Evolutionary conservation across 2,329 filamentous ascomycete genomes (phyloP).

Genomic region (Colletotrichum cordylinicola): DNA sequence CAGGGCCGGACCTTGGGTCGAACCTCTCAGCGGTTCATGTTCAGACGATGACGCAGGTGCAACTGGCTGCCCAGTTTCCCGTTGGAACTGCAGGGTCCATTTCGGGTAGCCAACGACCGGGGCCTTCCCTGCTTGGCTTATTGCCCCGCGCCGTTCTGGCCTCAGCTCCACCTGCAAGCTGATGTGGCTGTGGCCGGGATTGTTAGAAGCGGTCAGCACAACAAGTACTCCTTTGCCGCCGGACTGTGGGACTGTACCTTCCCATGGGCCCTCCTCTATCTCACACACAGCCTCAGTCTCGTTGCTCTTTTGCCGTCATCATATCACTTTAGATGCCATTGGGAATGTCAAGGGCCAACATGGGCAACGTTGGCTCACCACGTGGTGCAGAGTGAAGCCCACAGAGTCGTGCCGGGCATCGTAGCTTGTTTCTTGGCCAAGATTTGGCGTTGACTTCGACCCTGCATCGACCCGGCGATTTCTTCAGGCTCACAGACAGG

Average conservation of each 20-base stretch:
- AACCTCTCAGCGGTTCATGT: conserved; percentile 1
- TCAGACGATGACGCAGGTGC: conserved; percentile 24
- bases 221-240: neutral
- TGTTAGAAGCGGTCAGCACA: neutral
- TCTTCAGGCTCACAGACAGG: neutral
- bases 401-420: neutral
- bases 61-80: conserved; percentile 22
- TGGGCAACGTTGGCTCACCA: neutral
- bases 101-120: neutral
- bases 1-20: conserved; percentile 15
- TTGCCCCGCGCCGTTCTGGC: neutral
- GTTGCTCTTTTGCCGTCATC: neutral
- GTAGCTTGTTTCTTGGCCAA: neutral
- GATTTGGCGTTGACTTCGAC: neutral
- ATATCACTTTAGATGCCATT: neutral
- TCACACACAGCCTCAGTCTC: neutral
- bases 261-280: neutral
- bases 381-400: neutral
- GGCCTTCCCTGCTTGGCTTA: conserved; percentile 18
- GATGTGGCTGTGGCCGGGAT: neutral
- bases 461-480: neutral
- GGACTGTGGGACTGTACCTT: neutral
- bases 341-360: neutral
- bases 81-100: conserved; percentile 10
- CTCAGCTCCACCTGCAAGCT: neutral